phyloP scores from a whole-genome alignment of 768 basidiomycete species.

The Mycena vulgaris region DNA sequence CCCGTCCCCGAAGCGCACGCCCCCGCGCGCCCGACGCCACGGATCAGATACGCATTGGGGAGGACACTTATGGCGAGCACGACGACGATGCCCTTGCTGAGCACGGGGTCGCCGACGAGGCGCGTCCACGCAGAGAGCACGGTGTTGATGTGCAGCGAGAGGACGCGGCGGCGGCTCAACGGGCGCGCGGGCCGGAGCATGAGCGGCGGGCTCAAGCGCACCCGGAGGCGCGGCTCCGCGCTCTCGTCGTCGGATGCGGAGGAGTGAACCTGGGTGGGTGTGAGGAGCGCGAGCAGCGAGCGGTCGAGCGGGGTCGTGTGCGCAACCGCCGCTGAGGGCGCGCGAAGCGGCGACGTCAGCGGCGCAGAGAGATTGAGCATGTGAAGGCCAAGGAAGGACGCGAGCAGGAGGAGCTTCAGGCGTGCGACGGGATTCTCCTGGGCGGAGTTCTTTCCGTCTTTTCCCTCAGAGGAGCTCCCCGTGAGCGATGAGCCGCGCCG shows the following conservation, averaged over 20 bases:
- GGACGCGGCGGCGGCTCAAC: not conserved
- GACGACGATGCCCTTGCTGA: constrained; percentile 96
- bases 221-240: constrained; percentile 45
- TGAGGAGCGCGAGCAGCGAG: constrained; percentile 15
- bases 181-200: constrained; percentile 25
- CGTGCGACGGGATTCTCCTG: constrained; percentile 88
- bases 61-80: constrained; percentile 88
- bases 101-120: constrained; percentile 93
- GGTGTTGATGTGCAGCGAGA: not conserved
- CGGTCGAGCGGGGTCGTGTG: constrained; percentile 30
- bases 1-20: constrained; percentile 41
- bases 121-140: constrained; percentile 73
- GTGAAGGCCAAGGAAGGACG: constrained; percentile 92
- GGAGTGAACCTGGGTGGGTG: not conserved
- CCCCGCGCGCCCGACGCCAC: constrained; percentile 71
- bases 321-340: constrained; percentile 15
- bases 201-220: constrained; percentile 35
- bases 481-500: constrained; percentile 48
- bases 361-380: constrained; percentile 95
- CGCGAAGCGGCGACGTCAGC: constrained; percentile 60
- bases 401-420: constrained; percentile 92
- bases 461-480: constrained; percentile 40
- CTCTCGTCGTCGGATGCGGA: constrained; percentile 14
- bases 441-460: constrained; percentile 49
- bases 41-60: constrained; percentile 94